These are phyloP conservation scores for Colletotrichum echinochloae DNA, from an alignment of 2,329 filamentous ascomycete genomes.

Conservation along the genomic window DNA sequence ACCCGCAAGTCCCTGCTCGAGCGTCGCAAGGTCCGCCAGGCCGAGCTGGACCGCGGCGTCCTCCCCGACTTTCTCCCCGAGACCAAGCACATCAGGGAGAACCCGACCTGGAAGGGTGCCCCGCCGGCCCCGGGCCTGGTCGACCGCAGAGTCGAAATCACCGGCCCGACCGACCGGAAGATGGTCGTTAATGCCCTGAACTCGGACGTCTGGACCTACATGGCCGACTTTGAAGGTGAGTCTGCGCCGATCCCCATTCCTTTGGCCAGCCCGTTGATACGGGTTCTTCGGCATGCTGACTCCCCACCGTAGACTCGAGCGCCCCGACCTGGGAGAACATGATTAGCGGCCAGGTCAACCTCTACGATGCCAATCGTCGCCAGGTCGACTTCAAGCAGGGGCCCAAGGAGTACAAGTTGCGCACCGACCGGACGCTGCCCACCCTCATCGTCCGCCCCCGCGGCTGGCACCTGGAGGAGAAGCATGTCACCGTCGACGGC, in stretches of 20 bases:
- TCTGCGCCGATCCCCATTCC: not conserved
- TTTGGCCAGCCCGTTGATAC: not conserved
- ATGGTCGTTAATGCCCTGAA: conserved; percentile 99
- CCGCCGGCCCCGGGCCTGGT: conserved; percentile 91
- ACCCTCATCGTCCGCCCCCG: conserved; percentile 94
- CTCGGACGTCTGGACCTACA: conserved; percentile 97
- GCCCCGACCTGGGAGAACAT: conserved; percentile 99
- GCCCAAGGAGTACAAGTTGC: conserved; percentile 96
- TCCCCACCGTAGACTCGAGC: conserved; percentile 76
- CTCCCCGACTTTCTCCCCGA: conserved; percentile 95
- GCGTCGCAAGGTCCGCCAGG: conserved; percentile 86
- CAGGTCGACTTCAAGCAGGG: conserved; percentile 98
- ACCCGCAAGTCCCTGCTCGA: conserved; percentile 91
- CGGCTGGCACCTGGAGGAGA: conserved; percentile 98
- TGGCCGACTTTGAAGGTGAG: conserved; percentile 97
- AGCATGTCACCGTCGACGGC: conserved; percentile 95
- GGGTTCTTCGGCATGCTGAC: conserved; percentile 8
- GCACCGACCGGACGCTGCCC: conserved; percentile 85
- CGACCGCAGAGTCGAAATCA: conserved; percentile 96
- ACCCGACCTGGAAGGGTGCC: conserved; percentile 93
- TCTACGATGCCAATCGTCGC: conserved; percentile 93
- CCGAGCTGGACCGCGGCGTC: conserved; percentile 89
- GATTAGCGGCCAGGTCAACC: conserved; percentile 97
- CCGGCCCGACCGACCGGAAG: conserved; percentile 95
- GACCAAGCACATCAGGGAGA: conserved; percentile 94